Percentiles rank a stretch among this genome's conserved stretches.
Evolutionary conservation across 768 basidiomycete genomes (phyloP).

Genomic region (Boletus reticuloceps): DNA sequence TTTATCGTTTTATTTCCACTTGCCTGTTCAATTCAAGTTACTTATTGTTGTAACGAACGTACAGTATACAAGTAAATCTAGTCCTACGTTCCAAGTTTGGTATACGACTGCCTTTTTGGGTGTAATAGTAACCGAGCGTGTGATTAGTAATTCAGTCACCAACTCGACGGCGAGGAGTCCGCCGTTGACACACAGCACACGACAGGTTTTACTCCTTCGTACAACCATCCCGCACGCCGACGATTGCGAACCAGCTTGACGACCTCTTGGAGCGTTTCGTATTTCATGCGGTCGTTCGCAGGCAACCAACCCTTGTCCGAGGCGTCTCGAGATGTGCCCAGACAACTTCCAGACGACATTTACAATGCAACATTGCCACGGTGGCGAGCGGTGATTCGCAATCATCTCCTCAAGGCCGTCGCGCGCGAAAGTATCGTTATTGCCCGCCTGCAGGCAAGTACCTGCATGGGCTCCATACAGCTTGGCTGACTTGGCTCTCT

Average conservation of each 20-base stretch:
- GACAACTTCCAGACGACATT: constrained; percentile 41
- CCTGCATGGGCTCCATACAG: background rate
- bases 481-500: constrained; percentile 8
- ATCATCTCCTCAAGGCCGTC: constrained; percentile 50
- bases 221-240: background rate
- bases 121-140: too few species aligned
- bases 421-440: constrained; percentile 58
- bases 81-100: too few species aligned
- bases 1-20: too few species aligned
- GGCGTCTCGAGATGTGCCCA: constrained; percentile 3
- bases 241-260: background rate
- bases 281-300: background rate
- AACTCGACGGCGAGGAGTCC: too few species aligned
- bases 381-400: constrained; percentile 65
- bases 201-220: background rate
- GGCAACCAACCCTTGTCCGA: background rate
- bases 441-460: constrained; percentile 64
- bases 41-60: too few species aligned
- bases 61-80: too few species aligned
- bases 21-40: too few species aligned
- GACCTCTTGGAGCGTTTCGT: background rate
- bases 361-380: constrained; percentile 61
- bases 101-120: too few species aligned
- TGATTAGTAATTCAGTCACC: too few species aligned
- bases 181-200: background rate